Base-by-base conservation (phyloP, 164 flowering plant species). In the Aristolochia californica region DNA sequence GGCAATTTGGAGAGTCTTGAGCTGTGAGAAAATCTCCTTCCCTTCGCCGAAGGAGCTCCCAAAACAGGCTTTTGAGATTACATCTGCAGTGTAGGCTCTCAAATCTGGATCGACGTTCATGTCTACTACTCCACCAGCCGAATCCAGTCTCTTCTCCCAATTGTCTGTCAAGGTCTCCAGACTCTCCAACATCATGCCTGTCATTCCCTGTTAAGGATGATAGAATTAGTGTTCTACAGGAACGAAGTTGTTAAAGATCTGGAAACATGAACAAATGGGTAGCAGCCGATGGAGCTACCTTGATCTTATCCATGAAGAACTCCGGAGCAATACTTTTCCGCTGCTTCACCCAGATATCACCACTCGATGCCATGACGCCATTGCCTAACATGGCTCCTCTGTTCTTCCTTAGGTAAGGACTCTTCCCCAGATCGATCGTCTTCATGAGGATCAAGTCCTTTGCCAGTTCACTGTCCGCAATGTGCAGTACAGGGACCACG, bases 161-260 rank as follows among this genome's bases (percentile, higher is more conserved):
- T 65, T 54, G 11, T 68, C 59, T 43, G 75, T 17, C 15, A 82
- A 14, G 13, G 67, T 17, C 9, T 45, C 8, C 14, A 74, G 50
- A 1, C 77, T 75, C 15, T 72, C 80, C 52, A 62, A 71, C 67
- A 81, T 70, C 51, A 75, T 4, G 11, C 40, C 49, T 16, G 67
- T 30, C 83, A 78, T 78, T 1, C 74, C 70, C 81, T 78, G 74
- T 75, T 76, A n/a, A n/a, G n/a, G n/a, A n/a, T n/a, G n/a, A n/a
- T n/a, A n/a, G n/a, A n/a, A n/a, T n/a, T n/a, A n/a, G n/a, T n/a
- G n/a, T n/a, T n/a, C n/a, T n/a, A n/a, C n/a, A n/a, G n/a, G n/a
- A n/a, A n/a, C n/a, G n/a, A n/a, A n/a, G n/a, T n/a, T n/a, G n/a
- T n/a, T n/a, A n/a, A n/a, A n/a, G n/a, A n/a, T n/a, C n/a, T n/a